Evolutionary conservation across 768 basidiomycete genomes (phyloP).

Genomic region (Macrolepiota fuliginosa): DNA sequence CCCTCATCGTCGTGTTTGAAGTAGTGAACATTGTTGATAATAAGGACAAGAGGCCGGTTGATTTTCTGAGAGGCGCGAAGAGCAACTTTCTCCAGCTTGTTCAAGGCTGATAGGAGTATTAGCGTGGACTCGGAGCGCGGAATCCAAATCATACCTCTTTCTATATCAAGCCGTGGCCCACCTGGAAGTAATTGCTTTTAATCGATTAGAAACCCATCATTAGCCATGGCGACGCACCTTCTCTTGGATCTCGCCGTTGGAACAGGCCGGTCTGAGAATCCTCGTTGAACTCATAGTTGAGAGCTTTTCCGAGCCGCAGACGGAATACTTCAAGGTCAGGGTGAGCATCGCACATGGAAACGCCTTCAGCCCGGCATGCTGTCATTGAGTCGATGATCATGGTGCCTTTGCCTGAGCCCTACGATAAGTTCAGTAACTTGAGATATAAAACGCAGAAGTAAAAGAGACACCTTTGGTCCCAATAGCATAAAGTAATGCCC

Average conservation of each 20-base stretch:
- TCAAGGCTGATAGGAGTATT: conserved; percentile 48
- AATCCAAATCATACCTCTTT: conserved; percentile 52
- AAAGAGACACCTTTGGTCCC: conserved; percentile 64
- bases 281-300: conserved; percentile 86
- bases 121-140: not conserved
- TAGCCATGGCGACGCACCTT: conserved; percentile 41
- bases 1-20: conserved; percentile 80
- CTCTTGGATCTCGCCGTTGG: conserved; percentile 78
- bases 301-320: conserved; percentile 78
- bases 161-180: conserved; percentile 78
- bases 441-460: not conserved
- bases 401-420: conserved; percentile 82
- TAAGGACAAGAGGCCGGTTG: conserved; percentile 71
- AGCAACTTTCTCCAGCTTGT: conserved; percentile 86
- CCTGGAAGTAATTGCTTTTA: conserved; percentile 33
- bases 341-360: conserved; percentile 80
- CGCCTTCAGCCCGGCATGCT: conserved; percentile 63
- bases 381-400: conserved; percentile 85
- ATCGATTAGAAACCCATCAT: not conserved
- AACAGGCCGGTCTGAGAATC: conserved; percentile 80
- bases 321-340: conserved; percentile 87
- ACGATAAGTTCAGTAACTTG: conserved; percentile 7
- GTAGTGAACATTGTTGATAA: conserved; percentile 78
- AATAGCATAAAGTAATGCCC: conserved; percentile 78
- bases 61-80: conserved; percentile 54